Base-by-base conservation (phyloP, 192 early-diverging fungal species). In the Entophlyctis helioformis region DNA sequence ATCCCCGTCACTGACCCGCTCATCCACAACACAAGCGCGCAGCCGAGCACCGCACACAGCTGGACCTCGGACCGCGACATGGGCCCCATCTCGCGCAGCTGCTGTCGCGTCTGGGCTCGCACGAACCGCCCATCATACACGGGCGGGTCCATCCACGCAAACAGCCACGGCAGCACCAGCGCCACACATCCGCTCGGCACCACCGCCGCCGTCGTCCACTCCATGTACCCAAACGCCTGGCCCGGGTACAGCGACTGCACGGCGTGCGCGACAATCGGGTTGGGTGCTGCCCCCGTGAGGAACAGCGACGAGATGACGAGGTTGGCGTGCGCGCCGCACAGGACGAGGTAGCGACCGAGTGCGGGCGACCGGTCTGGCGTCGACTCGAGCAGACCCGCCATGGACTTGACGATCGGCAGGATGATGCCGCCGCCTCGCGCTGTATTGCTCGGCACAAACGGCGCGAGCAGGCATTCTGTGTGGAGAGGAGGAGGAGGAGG, bases 371-470 rank as follows among this genome's bases (percentile, higher is more conserved):
- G 22, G n/a, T 32, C 29, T 10, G 66, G 70, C n/a, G 52, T 59
- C 2, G 74, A 63, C 3, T 57, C 72, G 0, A 84, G 58, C 23
- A 77, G 62, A 7, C 62, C 45, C 21, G 71, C 67, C 26, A 88
- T 63, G 0, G 83, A 79, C 24, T 62, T 60, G 18, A 86, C 80
- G n/a, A 88, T 71, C 0, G 85, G 85, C 24, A 80, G 68, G 3
- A 88, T 59, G 21, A 88, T 82, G 7, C 84, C 77, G 12, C 85
- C 85, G 24, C 85, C 85, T 28, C 85, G 72, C 12, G 85, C 85
- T 18, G 59, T 48, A 56, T 82, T 78, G 29, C 67, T 71, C 9
- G 83, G 82, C 29, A 86, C 71, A 62, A 86, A 83, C 10, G 81
- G 78, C 4, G 71, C 76, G 39, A 86, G 41, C 12, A 67, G 24